Evolutionary conservation across 176 grass and related monocot species (phyloP), one percentile per base, ranked within the genome.

Genomic region (Zoysia pacifica): DNA sequence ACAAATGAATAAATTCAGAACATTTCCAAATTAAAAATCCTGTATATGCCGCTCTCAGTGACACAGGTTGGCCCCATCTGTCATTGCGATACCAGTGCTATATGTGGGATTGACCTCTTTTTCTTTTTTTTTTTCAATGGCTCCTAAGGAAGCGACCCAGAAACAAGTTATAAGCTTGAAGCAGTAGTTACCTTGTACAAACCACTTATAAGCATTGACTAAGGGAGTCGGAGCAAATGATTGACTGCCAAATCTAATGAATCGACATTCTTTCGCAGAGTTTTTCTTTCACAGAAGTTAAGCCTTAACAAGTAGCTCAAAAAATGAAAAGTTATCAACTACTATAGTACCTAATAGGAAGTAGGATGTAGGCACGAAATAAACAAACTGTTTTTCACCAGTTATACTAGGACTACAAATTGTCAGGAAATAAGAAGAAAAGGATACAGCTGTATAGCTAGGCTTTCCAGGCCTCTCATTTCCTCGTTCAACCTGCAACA

Each of bases 361-460:
- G 28, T 28, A 28, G 28, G 5, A 47, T 5, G 45, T 5, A 77
- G 59, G 20, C 12, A 41, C n/a, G 47, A 62, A 74, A 53, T 52
- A 16, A 70, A 38, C 41, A 49, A 76, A 67, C 39, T 47, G 9
- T 11, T 12, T 67, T 85, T 36, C 11, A 50, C 16, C 11, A 69
- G 45, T 65, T 72, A 36, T 18, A 84, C 9, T 49, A 79, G 40
- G 55, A 85, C 48, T 3, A 45, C 15, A 48, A 5, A 55, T 61
- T 68, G 18, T 50, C 15, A 80, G 7, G 14, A 63, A 69, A 18
- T 67, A 81, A 65, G 37, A 47, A 47, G 8, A 83, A 81, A 97
- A 94, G 95, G 95, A 97, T 97, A 94, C 95, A 97, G 13, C 77
- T 97, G 95, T 78, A 91, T 81, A 68, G 86, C 81, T 64, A 94